Conservation (phyloP, 1,139 yeast species). For the Candida smagusa region DNA sequence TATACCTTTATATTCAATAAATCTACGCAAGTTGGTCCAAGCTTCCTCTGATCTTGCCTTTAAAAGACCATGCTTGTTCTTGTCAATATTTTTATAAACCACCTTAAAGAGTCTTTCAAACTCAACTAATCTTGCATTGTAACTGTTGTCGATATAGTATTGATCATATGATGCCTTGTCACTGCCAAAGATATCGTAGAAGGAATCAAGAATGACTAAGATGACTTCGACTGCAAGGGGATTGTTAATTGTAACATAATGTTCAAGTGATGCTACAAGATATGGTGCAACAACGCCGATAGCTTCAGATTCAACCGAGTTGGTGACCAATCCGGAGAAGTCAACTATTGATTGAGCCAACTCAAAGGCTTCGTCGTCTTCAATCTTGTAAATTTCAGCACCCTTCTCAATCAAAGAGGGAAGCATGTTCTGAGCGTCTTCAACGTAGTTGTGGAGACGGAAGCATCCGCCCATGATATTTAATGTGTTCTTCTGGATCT, state of each 20-base stretch:
- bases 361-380: constrained; percentile 18
- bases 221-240: constrained; percentile 36
- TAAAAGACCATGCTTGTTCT: constrained; percentile 53
- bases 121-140: constrained; percentile 39
- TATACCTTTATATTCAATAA: constrained; percentile 63
- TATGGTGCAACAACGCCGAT: constrained; percentile 48
- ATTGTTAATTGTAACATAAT: constrained; percentile 15
- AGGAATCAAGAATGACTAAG: constrained; percentile 58
- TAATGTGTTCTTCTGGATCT: constrained; percentile 44
- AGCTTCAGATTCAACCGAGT: constrained; percentile 40
- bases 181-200: constrained; percentile 74
- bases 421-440: constrained; percentile 29
- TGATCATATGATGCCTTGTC: constrained; percentile 70
- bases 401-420: constrained; percentile 20
- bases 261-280: constrained; percentile 31
- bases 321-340: constrained; percentile 56
- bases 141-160: constrained; percentile 20
- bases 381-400: constrained; percentile 10
- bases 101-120: constrained; percentile 49
- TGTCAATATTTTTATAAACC: constrained; percentile 65
- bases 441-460: constrained; percentile 5
- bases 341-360: constrained; percentile 39
- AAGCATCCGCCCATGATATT: constrained; percentile 58
- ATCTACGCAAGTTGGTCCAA: constrained; percentile 63
- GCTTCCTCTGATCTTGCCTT: constrained; percentile 70